Percentiles rank a stretch among this genome's conserved stretches.
phyloP scores from a whole-genome alignment of 768 basidiomycete genomes.

The Macrocybe gigantea region DNA sequence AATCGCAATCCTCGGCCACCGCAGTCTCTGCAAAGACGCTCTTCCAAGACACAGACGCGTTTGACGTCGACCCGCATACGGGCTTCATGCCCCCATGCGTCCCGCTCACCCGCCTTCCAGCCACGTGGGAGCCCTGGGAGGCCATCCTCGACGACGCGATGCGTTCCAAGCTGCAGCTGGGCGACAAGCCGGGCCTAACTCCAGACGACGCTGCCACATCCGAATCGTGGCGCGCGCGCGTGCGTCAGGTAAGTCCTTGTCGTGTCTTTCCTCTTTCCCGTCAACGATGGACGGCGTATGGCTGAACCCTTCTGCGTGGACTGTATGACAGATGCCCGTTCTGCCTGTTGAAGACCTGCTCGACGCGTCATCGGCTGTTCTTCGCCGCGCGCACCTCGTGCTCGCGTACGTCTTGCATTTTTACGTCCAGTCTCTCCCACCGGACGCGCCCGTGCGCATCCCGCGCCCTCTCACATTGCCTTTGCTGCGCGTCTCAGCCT shows the following conservation, averaged over 20 bases:
- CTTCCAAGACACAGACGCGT: conserved; percentile 7
- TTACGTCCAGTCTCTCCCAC: conserved; percentile 64
- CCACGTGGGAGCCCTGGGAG: conserved; percentile 13
- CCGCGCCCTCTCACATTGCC: conserved; percentile 72
- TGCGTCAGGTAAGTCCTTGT: conserved; percentile 32
- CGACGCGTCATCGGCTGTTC: conserved; percentile 41
- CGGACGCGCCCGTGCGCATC: conserved; percentile 48
- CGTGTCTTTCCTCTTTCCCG: background rate
- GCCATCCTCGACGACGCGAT: conserved; percentile 9
- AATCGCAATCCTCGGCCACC: too few relatives aligned
- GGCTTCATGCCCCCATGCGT: conserved; percentile 13
- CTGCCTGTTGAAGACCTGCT: conserved; percentile 38
- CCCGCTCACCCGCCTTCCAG: conserved; percentile 10
- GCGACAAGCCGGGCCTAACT: conserved; percentile 2
- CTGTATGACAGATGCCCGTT: conserved; percentile 40
- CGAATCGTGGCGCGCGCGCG: conserved; percentile 39
- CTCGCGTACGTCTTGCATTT: conserved; percentile 72
- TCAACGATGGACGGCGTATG: background rate
- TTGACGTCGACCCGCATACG: conserved; percentile 11
- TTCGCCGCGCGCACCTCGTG: conserved; percentile 71
- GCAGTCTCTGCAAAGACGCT: background rate
- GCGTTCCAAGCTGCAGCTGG: conserved; percentile 2
- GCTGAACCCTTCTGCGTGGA: background rate
- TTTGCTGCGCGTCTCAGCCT: conserved; percentile 58
- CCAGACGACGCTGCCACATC: conserved; percentile 15